Percentiles rank a stretch among this genome's conserved stretches.
These are phyloP conservation scores for Claviceps paspali DNA, from an alignment of 2,329 filamentous ascomycete species.

Conservation along the genomic window DNA sequence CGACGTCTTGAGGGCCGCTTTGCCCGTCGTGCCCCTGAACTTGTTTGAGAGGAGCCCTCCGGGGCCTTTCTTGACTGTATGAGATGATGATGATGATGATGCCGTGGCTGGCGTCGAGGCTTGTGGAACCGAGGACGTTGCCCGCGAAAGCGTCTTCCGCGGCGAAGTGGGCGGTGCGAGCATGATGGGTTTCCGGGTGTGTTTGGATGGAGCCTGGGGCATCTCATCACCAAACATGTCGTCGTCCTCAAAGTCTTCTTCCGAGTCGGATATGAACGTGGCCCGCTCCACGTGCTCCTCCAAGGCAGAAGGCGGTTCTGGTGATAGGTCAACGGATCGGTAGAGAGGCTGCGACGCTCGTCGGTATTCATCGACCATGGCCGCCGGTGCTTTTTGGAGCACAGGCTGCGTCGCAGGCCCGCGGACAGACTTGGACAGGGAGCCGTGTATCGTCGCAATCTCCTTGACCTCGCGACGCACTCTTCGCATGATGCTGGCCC, in stretches of 20 bases:
- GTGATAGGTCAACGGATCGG: conserved; percentile 11
- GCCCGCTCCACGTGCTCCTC: conserved; percentile 20
- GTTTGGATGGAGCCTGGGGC: not conserved
- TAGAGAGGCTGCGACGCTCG: conserved; percentile 25
- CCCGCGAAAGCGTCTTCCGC: too few relatives aligned
- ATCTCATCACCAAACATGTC: conserved; percentile 2
- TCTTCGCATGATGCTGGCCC: conserved; percentile 39
- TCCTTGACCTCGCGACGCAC: conserved; percentile 41
- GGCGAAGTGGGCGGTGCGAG: not conserved
- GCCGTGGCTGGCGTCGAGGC: too few relatives aligned
- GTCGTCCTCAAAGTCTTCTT: conserved; percentile 13
- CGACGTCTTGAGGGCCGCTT: not conserved
- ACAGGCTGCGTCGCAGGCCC: too few relatives aligned
- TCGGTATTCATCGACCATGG: conserved; percentile 38
- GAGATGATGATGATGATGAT: too few relatives aligned
- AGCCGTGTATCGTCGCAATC: conserved; percentile 31
- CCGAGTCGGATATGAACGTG: conserved; percentile 26
- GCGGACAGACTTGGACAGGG: conserved; percentile 21
- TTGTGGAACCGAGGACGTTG: too few relatives aligned
- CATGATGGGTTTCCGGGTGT: conserved; percentile 4
- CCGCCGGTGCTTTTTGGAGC: conserved; percentile 33
- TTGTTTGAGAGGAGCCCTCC: conserved; percentile 7
- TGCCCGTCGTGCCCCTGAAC: conserved; percentile 1
- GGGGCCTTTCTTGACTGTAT: conserved; percentile 1
- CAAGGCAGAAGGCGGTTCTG: conserved; percentile 11